Percentiles rank a stretch among this genome's conserved stretches.
Conservation (phyloP, 495 filamentous ascomycete species). For the Podospora pseudocomata region DNA sequence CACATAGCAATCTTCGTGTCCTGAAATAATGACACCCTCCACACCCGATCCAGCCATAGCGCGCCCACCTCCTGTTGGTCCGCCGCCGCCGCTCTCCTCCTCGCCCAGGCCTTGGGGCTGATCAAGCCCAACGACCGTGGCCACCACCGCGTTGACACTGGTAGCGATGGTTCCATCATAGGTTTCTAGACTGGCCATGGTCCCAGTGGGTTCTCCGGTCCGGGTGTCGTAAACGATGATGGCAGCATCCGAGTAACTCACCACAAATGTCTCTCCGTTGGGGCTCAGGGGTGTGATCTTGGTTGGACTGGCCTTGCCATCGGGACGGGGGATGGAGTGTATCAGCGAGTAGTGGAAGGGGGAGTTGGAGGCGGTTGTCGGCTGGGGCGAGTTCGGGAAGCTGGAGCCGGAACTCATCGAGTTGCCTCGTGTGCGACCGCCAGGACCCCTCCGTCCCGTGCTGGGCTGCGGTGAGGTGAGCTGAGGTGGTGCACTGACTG, state of each 20-base stretch:
- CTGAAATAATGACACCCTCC: slow-evolving; percentile 88
- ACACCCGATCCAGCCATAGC: slow-evolving; percentile 61
- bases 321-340: slow-evolving; percentile 72
- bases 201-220: slow-evolving; percentile 84
- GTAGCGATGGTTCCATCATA: slow-evolving; percentile 82
- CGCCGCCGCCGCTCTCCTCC: slow-evolving; percentile 51
- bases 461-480: slow-evolving; percentile 67
- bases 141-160: slow-evolving; percentile 87
- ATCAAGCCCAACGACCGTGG: slow-evolving; percentile 76
- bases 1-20: slow-evolving; percentile 93
- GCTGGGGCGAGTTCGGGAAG: slow-evolving; percentile 87
- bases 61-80: slow-evolving; percentile 73
- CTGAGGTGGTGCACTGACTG: slow-evolving; percentile 86
- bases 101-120: slow-evolving; percentile 53
- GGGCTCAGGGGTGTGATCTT: slow-evolving; percentile 84
- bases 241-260: slow-evolving; percentile 83
- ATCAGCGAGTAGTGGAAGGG: slow-evolving; percentile 64
- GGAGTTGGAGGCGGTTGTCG: slow-evolving; percentile 64
- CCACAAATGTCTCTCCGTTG: slow-evolving; percentile 88
- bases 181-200: slow-evolving; percentile 88
- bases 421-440: slow-evolving; percentile 79
- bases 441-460: slow-evolving; percentile 59
- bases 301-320: slow-evolving; percentile 72
- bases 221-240: slow-evolving; percentile 89
- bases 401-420: slow-evolving; percentile 87